Evolutionary conservation across 768 basidiomycete species (phyloP), one percentile per base, ranked within the genome.

Genomic region (Boletus fagicola): DNA sequence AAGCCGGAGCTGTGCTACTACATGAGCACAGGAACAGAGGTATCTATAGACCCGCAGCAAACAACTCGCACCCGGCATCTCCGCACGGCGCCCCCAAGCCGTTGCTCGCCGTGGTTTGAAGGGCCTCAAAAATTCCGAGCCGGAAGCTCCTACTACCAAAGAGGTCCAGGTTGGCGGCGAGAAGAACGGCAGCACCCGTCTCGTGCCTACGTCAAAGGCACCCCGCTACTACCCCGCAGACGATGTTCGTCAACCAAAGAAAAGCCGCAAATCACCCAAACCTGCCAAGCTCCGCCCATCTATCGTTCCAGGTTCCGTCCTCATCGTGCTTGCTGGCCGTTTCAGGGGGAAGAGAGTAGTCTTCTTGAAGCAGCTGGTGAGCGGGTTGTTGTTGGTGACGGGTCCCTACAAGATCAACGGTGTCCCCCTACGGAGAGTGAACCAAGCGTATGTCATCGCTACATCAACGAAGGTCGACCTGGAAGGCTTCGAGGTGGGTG

Each of bases 341-440:
- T 98, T 92, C 91, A 82, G 92, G 64, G 96, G 96, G 62, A 98
- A 98, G 86, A 87, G 97, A 54, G 97, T 99, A 63, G 94, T 99
- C 56, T 96, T 93, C 78, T 80, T 99, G 80, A 97, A 97, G 84
- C 94, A 95, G 81, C 78, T 98, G 74, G 83, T 83, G 67, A 89
- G 89, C 61, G 97, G 97, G 53, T 77, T 99, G 70, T 77, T 99
- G 69, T 81, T 99, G 76, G 94, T 99, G 67, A 94, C 95, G 39
- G 97, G 97, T 54, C 97, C 97, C 48, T 98, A 85, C 86, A 96
- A 94, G 83, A 74, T 98, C 74, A 99, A 99, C 77, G 97, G 97
- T 73, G 96, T 99, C 46, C 97, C 97, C 66, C 83, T 99, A 74
- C 85, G 95, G 75, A 86, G 97, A 75, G 94, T 99, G 59, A 96